Base-by-base conservation (phyloP, 1,284 basidiomycete genomes). In the Ceratobasidium sp. region DNA sequence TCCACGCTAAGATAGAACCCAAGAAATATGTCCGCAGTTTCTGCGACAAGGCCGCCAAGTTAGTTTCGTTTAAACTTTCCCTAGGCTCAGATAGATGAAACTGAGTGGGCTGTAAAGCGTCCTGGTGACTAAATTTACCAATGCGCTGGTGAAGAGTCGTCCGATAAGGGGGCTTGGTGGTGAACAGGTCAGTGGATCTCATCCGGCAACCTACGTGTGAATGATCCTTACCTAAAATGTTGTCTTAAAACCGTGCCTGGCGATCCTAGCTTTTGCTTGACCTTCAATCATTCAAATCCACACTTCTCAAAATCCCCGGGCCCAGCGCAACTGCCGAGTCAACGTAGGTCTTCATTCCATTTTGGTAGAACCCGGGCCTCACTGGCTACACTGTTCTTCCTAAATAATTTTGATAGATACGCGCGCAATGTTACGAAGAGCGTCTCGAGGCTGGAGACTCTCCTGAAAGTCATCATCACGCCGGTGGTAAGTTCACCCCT, bases 1-100 rank as follows among this genome's bases (percentile, higher is more conserved):
- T 95, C 76, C 92, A 91, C 79, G 90, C 92, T 0, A 86, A 93
- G 13, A 87, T 98, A 5, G 96, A 98, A 84, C 94, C 95, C 82
- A 97, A 97, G 87, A 97, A 95, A 84, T 98, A 96, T 84, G 84
- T 95, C 46, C 88, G 95, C 77, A 98, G 96, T 84, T 92, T 96
- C 83, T 91, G 96, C 71, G 97, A 98, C 83, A 98, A 97, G 84
- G 92, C 93, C 7, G 92, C 93, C 70, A 94, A 93, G 96, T 96
- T 79, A 78, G 70, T 52, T 44, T 50, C 38, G 10, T 62, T 26
- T n/a, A 13, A 38, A 44, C n/a, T 17, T 57, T n/a, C 13, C 56
- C 48, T 46, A 6, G 20, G 33, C 28, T 44, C 26, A 38, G 44
- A 17, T 33, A 0, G 33, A 10, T n/a, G 46, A 6, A 20, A 20